A percentile compares a stretch with the other conserved stretches of the same genome.
Conservation (phyloP, 2,329 filamentous ascomycete genomes). For the Penicillium paneum region DNA sequence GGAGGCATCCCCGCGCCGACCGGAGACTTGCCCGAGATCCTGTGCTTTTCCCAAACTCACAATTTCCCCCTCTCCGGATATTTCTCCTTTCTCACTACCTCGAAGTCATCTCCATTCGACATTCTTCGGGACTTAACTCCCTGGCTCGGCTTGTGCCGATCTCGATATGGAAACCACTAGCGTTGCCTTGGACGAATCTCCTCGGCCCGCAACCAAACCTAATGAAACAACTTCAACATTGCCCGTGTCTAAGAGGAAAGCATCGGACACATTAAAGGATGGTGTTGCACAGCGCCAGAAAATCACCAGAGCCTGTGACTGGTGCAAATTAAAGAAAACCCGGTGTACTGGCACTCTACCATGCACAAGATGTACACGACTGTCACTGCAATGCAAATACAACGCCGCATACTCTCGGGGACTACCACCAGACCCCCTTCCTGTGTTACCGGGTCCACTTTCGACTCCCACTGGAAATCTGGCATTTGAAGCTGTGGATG, state of each 20-base stretch:
- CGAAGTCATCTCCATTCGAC: not conserved
- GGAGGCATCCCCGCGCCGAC: slow-evolving; percentile 12
- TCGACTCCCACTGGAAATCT: not conserved
- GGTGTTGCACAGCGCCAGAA: slow-evolving; percentile 30
- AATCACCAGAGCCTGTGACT: slow-evolving; percentile 40
- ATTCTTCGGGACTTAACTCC: not conserved
- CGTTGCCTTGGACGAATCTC: slow-evolving; percentile 12
- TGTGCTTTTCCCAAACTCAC: slow-evolving; percentile 4
- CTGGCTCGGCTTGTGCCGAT: slow-evolving; percentile 7
- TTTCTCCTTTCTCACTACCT: slow-evolving; percentile 10
- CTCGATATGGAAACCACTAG: slow-evolving; percentile 14
- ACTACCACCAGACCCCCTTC: slow-evolving; percentile 33
- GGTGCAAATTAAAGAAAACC: slow-evolving; percentile 40
- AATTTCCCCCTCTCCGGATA: slow-evolving; percentile 10
- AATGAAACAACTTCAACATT: not conserved
- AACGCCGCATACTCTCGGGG: slow-evolving; percentile 39
- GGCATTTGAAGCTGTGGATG: not conserved
- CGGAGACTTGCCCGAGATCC: slow-evolving; percentile 9
- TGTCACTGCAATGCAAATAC: slow-evolving; percentile 35
- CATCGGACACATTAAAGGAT: slow-evolving; percentile 22
- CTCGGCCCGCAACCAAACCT: slow-evolving; percentile 7
- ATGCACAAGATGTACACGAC: slow-evolving; percentile 33
- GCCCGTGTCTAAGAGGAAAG: slow-evolving; percentile 23
- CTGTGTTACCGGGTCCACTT: slow-evolving; percentile 7
- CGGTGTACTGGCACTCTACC: slow-evolving; percentile 39